phyloP scores from a whole-genome alignment of 2,329 filamentous ascomycete genomes.

The Nemania sp. region DNA sequence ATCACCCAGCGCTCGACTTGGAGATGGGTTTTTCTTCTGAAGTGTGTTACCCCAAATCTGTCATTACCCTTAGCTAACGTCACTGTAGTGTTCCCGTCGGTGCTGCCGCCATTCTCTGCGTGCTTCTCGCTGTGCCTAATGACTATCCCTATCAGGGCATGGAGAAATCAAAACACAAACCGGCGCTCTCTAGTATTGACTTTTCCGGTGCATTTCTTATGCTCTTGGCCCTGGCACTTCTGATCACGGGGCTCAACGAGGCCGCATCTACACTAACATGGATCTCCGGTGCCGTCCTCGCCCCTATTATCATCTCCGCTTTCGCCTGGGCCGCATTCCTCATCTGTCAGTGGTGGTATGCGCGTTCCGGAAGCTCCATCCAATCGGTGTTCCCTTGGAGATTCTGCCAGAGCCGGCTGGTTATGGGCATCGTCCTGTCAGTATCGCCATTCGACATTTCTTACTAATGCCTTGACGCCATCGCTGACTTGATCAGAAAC shows the following conservation, averaged over 20 bases:
- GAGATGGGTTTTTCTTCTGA: slow-evolving; percentile 41
- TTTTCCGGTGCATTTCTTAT: slow-evolving; percentile 19
- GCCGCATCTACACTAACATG: slow-evolving; percentile 6
- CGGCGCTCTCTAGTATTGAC: slow-evolving; percentile 14
- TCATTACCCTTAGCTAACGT: slow-evolving; percentile 2
- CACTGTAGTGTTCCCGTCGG: slow-evolving; percentile 15
- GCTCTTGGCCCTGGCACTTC: slow-evolving; percentile 16
- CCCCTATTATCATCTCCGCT: slow-evolving; percentile 20
- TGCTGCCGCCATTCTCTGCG: slow-evolving; percentile 10
- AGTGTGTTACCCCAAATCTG: slow-evolving; percentile 21
- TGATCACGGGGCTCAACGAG: slow-evolving; percentile 21
- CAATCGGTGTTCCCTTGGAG: slow-evolving; percentile 40
- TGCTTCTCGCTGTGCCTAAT: slow-evolving; percentile 18
- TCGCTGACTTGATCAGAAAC: slow-evolving; percentile 26
- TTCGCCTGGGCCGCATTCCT: slow-evolving; percentile 38
- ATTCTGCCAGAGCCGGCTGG: slow-evolving; percentile 36
- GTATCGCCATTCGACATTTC: slow-evolving; percentile 3
- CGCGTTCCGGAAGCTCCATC: slow-evolving; percentile 17
- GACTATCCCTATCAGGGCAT: slow-evolving; percentile 18
- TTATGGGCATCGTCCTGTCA: slow-evolving; percentile 40
- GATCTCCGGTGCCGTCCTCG: slow-evolving; percentile 12
- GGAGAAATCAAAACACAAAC: slow-evolving; percentile 10
- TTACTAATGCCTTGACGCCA: background rate
- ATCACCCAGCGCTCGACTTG: slow-evolving; percentile 32
- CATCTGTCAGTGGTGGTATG: slow-evolving; percentile 34